phyloP scores from a whole-genome alignment of 1,284 basidiomycete species.

The Ustilago tritici region DNA sequence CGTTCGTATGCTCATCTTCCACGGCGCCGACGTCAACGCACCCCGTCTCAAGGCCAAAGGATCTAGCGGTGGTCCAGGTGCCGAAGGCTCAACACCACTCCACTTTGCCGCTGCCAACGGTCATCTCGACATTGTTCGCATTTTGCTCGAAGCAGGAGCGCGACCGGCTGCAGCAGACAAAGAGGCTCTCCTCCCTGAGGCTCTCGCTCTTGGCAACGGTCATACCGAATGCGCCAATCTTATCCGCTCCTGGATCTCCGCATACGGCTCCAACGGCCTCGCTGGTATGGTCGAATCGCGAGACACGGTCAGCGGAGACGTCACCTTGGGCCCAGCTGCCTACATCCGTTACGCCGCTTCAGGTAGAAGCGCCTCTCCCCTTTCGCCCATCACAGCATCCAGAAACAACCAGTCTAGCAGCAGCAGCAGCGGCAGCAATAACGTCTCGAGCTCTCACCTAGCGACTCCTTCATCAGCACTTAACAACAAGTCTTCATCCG shows the following conservation, averaged over 20 bases:
- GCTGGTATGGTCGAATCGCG: slow-evolving; percentile 46
- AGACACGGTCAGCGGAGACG: slow-evolving; percentile 45
- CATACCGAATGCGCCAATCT: slow-evolving; percentile 52
- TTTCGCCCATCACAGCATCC: slow-evolving; percentile 16
- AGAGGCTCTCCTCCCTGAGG: slow-evolving; percentile 56
- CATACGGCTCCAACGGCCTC: slow-evolving; percentile 56
- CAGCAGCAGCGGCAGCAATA: slow-evolving; percentile 2
- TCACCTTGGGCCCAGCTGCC: slow-evolving; percentile 36
- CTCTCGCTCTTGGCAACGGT: slow-evolving; percentile 54
- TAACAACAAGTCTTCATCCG: slow-evolving; percentile 17
- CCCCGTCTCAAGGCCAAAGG: slow-evolving; percentile 46
- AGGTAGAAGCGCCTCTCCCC: slow-evolving; percentile 21
- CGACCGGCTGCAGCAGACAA: slow-evolving; percentile 56
- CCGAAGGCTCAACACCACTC: slow-evolving; percentile 64
- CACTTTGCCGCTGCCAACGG: slow-evolving; percentile 68
- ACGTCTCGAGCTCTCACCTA: slow-evolving; percentile 7
- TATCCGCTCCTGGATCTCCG: slow-evolving; percentile 54
- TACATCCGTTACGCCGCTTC: slow-evolving; percentile 50
- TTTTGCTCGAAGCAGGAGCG: slow-evolving; percentile 63
- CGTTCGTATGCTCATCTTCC: slow-evolving; percentile 57
- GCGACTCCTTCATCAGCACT: slow-evolving; percentile 6
- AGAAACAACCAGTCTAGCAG: background rate
- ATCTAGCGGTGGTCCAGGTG: slow-evolving; percentile 45
- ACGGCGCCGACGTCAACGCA: slow-evolving; percentile 65
- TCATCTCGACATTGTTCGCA: slow-evolving; percentile 58